Evolutionary conservation across 1,284 basidiomycete species (phyloP).

Genomic region (Pulchroboletus neoregius): DNA sequence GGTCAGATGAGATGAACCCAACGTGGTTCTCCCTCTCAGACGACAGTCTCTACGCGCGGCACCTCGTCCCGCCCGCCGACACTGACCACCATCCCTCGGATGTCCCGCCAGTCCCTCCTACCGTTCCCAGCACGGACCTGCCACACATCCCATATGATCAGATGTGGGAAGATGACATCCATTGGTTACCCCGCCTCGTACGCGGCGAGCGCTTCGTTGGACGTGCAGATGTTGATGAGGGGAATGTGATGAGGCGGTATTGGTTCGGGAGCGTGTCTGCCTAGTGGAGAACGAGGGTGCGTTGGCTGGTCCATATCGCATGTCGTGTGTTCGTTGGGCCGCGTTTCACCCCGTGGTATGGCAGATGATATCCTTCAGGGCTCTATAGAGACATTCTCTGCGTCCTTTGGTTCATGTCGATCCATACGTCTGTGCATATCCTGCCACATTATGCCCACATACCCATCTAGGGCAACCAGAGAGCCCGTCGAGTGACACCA

Average conservation of each 20-base stretch:
- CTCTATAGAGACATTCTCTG: background rate
- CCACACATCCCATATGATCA: slow-evolving; percentile 34
- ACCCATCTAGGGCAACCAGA: no score
- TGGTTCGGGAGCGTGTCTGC: slow-evolving; percentile 26
- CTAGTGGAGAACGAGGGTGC: background rate
- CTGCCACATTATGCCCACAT: no score
- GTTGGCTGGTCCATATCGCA: background rate
- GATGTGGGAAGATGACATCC: slow-evolving; percentile 43
- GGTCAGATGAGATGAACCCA: slow-evolving; percentile 43
- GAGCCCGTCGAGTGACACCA: no score
- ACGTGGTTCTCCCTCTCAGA: slow-evolving; percentile 36
- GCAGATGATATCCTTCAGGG: no score
- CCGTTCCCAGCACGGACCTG: slow-evolving; percentile 2
- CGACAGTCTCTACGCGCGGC: slow-evolving; percentile 13
- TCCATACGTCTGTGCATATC: background rate
- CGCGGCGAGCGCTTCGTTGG: slow-evolving; percentile 34
- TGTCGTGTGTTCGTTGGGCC: background rate
- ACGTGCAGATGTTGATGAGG: slow-evolving; percentile 35
- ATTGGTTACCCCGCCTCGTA: slow-evolving; percentile 36
- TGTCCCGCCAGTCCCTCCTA: no score
- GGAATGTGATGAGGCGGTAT: slow-evolving; percentile 27
- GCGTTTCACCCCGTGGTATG: background rate
- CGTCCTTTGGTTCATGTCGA: background rate
- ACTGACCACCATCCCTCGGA: no score
- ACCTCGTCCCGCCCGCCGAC: background rate